phyloP scores from a whole-genome alignment of 805 yeast genomes.

The Yarrowia osloensis region DNA sequence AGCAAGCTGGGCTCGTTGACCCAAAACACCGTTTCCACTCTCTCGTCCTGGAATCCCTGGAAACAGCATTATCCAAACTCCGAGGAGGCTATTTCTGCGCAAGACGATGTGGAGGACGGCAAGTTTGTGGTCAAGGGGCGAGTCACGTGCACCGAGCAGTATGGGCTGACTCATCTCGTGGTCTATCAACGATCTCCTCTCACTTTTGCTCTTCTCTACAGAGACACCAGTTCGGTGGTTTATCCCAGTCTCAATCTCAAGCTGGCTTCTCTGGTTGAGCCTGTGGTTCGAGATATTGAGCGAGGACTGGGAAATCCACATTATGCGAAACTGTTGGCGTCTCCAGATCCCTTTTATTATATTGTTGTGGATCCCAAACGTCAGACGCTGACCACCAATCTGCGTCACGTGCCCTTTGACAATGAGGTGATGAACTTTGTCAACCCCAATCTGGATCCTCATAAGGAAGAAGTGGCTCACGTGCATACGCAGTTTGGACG shows the following conservation, averaged over 20 bases:
- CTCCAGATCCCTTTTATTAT: slow-evolving; percentile 33
- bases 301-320: background rate
- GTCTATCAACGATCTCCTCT: slow-evolving; percentile 38
- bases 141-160: background rate
- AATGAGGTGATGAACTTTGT: background rate
- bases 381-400: slow-evolving; percentile 8
- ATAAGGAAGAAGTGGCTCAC: background rate
- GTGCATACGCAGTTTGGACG: slow-evolving; percentile 23
- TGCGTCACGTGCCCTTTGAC: slow-evolving; percentile 9
- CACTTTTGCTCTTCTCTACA: slow-evolving; percentile 35
- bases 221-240: background rate
- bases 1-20: slow-evolving; percentile 4
- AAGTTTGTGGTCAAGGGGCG: background rate
- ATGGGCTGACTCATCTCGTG: slow-evolving; percentile 32
- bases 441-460: background rate
- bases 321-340: background rate
- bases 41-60: slow-evolving; percentile 16
- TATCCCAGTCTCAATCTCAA: slow-evolving; percentile 36
- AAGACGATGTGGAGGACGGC: slow-evolving; percentile 10
- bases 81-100: slow-evolving; percentile 29
- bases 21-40: background rate
- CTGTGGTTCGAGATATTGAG: slow-evolving; percentile 35
- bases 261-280: slow-evolving; percentile 38
- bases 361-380: slow-evolving; percentile 32
- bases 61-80: slow-evolving; percentile 12